Base-by-base conservation (phyloP, 306 rosid genomes). In the Dicorynia guianensis region DNA sequence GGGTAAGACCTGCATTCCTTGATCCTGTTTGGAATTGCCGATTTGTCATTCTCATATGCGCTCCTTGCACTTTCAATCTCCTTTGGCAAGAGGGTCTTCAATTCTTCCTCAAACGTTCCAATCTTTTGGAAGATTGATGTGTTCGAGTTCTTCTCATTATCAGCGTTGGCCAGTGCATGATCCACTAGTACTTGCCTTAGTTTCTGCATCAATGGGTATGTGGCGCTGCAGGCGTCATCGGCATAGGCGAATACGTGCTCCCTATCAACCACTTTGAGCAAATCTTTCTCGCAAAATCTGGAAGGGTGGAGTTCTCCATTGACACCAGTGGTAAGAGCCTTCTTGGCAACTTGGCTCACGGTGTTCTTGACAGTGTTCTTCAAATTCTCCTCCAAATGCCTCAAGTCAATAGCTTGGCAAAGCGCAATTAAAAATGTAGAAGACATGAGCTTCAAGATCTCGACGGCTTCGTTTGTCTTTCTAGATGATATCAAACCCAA, bases 371-470 rank as follows among this genome's bases (percentile, higher is more conserved):
- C 96, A 0, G 84, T 34, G 81, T 19, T 77, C 82, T 81, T 91
- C 85, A 93, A 68, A 63, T 91, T 93, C 85, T 93, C 97, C 76
- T 93, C 98, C 84, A 93, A 80, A 84, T 93, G 93, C 85, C 98
- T 89, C 82, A 93, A 82, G 59, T 93, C 98, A 50, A 93, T 79
- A 20, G 98, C 90, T 63, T 93, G 98, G 79, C 98, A 93, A 7
- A 93, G 93, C 0, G 92, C 98, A 8, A 91, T 74, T 67, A 93
- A 59, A 75, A 84, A 93, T 0, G 98, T 87, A 57, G 98, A 85
- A 80, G 85, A 80, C 87, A 84, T 84, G 56, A 84, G 82, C 64
- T 84, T 74, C 11, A 84, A 72, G 62, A 84, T 91, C 49, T 89
- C 98, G 38, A 89, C 55, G 11, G 98, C 76, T 67, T 93, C 97